Conservation (phyloP, 1,139 yeast species). For the Lodderomyces metapsilosis region DNA sequence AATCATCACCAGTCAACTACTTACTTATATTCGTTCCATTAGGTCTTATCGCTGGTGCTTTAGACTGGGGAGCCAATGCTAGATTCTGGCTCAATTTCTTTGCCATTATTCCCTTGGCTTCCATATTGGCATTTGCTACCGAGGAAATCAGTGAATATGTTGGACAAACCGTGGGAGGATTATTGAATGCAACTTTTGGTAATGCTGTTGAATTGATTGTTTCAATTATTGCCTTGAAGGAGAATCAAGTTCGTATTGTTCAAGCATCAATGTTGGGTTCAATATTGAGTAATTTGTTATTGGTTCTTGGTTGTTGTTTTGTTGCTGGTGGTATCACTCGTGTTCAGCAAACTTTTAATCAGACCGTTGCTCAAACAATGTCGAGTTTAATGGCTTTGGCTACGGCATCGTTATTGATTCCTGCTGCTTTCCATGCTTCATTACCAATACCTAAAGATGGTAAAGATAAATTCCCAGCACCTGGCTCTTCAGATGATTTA, state of each 20-base stretch:
- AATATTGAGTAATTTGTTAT: conserved; percentile 77
- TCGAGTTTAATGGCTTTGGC: conserved; percentile 89
- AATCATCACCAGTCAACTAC: conserved; percentile 74
- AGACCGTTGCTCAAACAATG: conserved; percentile 98
- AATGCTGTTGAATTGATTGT: conserved; percentile 93
- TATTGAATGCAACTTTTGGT: conserved; percentile 93
- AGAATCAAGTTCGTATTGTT: conserved; percentile 88
- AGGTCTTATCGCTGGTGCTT: conserved; percentile 71
- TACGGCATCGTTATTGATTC: conserved; percentile 82
- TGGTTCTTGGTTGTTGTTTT: conserved; percentile 95
- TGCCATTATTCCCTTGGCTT: conserved; percentile 92
- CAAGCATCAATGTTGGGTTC: conserved; percentile 98
- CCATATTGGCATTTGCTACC: conserved; percentile 85
- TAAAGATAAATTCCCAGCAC: conserved; percentile 36
- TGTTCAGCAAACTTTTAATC: conserved; percentile 85
- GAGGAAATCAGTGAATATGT: conserved; percentile 86
- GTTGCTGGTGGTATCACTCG: conserved; percentile 88
- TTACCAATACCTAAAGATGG: conserved; percentile 48
- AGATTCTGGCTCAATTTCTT: conserved; percentile 76
- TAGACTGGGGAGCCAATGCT: conserved; percentile 56
- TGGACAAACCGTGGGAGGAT: conserved; percentile 88
- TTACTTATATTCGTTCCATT: conserved; percentile 81
- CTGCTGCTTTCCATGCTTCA: conserved; percentile 94
- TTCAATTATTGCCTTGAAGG: conserved; percentile 80
- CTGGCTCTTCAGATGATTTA: conserved; percentile 42